A percentile compares a stretch with the other conserved stretches of the same genome.
These are phyloP conservation scores for Neofusicoccum sp. DNA, from an alignment of 2,329 filamentous ascomycete genomes.

Conservation along the genomic window DNA sequence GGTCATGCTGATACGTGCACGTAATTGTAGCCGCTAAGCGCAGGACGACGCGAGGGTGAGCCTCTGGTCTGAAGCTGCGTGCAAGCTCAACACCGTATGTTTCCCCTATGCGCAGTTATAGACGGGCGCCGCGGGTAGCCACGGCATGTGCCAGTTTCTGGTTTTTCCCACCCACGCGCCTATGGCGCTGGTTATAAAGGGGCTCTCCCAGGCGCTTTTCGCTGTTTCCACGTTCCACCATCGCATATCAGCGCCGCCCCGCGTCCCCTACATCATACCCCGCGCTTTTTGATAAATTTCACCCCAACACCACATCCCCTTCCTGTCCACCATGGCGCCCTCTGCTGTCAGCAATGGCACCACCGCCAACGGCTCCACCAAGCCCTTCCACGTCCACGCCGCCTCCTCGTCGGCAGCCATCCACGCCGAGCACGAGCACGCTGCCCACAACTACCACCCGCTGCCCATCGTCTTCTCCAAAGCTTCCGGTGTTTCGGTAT, in stretches of 20 bases:
- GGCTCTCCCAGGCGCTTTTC: background rate
- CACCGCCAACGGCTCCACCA: constrained; percentile 26
- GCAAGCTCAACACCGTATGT: constrained; percentile 21
- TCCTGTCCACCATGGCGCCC: constrained; percentile 17
- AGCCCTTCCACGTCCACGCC: constrained; percentile 62
- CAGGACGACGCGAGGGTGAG: constrained; percentile 25
- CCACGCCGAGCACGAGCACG: constrained; percentile 76
- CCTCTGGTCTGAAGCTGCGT: background rate
- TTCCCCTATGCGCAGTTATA: constrained; percentile 30
- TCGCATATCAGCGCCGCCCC: constrained; percentile 7
- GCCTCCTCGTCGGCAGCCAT: constrained; percentile 80
- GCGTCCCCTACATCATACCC: background rate
- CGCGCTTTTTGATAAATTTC: background rate
- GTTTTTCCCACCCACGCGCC: background rate
- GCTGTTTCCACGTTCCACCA: background rate
- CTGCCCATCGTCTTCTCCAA: constrained; percentile 75
- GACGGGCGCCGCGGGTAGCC: constrained; percentile 25
- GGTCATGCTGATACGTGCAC: constrained; percentile 13
- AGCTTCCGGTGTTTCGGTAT: constrained; percentile 84
- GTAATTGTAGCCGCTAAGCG: constrained; percentile 26
- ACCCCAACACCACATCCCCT: background rate
- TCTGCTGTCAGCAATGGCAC: constrained; percentile 28
- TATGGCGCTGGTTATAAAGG: constrained; percentile 8
- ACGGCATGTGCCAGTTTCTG: constrained; percentile 18
- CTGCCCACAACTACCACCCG: constrained; percentile 98